Base-by-base conservation (phyloP, 2,329 filamentous ascomycete species). In the Penicillium polonicum region DNA sequence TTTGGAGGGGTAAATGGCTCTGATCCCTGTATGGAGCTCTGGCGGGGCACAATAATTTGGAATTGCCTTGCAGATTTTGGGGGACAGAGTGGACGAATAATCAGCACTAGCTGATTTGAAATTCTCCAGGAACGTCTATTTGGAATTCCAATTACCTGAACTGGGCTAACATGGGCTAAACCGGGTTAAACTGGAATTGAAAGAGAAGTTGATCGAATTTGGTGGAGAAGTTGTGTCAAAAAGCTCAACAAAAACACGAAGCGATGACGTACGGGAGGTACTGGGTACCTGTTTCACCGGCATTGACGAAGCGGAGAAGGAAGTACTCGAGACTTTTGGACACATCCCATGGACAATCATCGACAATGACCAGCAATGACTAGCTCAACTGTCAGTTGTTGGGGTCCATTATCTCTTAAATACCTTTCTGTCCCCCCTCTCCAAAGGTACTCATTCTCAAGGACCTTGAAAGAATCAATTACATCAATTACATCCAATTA, bases 381-480 rank as follows among this genome's bases (percentile, higher is more conserved):
- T 21, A 33, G 17, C 13, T 56, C 19, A 31, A 29, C 17, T 3
- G 8, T 29, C 6, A 7, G 7, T 27, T n/a, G 21, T 23, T 35
- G 21, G 29, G 44, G 23, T 12, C 17, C 6, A 42, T 19, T 39
- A 21, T 31, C 50, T 43, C 33, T 65, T 64, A 64, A 65, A 65
- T 65, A 65, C 48, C 52, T 10, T 29, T 7, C 27, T 7, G 0
- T 5, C 29, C 35, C 35, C n/a, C 50, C 49, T 23, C 48, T 19
- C 55, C 61, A 17, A 52, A 58, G 61, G 61, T 63, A 54, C 59
- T 31, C 59, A 61, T 10, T 19, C n/a, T 15, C 68, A 65, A 70
- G 68, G 65, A 70, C 60, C 60, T 51, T 54, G 44, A n/a, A 49
- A 58, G 56, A 50, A 58, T 56, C 57, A 61, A 61, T 8, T 41